Percentiles rank a stretch among this genome's conserved stretches.
These are phyloP conservation scores for Rhododendron williamsianum DNA, from an alignment of 148 eudicot species.

Conservation along the genomic window DNA sequence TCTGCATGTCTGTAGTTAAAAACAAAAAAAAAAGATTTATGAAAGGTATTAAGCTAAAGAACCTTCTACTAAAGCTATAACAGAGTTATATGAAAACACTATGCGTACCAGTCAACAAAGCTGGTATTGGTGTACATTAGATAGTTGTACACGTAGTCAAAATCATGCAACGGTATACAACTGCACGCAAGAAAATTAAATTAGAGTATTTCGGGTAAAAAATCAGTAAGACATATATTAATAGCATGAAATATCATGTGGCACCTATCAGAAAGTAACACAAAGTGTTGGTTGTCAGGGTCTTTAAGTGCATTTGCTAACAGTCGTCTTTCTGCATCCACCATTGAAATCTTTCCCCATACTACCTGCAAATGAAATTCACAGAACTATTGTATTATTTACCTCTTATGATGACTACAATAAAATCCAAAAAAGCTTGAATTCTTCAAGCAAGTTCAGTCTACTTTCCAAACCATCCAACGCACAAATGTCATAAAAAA, in stretches of 20 bases:
- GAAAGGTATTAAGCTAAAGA: background rate
- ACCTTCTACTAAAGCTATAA: background rate
- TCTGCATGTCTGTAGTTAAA: background rate
- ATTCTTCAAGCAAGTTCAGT: background rate
- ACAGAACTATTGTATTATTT: background rate
- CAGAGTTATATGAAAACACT: background rate
- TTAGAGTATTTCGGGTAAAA: too few relatives aligned
- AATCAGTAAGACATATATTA: too few relatives aligned
- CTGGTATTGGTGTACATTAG: conserved; percentile 81
- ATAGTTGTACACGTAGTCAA: conserved; percentile 81
- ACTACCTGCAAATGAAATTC: conserved; percentile 53
- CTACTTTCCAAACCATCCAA: background rate
- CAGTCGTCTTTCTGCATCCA: conserved; percentile 94
- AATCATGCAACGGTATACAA: conserved; percentile 85
- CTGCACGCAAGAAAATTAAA: too few relatives aligned
- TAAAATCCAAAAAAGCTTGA: background rate
- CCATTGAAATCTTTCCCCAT: conserved; percentile 98
- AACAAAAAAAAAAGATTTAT: background rate
- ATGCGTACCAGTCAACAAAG: conserved; percentile 75
- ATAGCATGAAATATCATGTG: too few relatives aligned
- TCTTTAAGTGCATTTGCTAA: conserved; percentile 85
- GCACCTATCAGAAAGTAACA: conserved; percentile 95
- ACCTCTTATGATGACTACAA: background rate
- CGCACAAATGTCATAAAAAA: background rate
- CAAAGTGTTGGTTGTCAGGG: conserved; percentile 88